Evolutionary conservation across 805 yeast species (phyloP).

Genomic region (Saccharomycopsis oosterbeekiorum): DNA sequence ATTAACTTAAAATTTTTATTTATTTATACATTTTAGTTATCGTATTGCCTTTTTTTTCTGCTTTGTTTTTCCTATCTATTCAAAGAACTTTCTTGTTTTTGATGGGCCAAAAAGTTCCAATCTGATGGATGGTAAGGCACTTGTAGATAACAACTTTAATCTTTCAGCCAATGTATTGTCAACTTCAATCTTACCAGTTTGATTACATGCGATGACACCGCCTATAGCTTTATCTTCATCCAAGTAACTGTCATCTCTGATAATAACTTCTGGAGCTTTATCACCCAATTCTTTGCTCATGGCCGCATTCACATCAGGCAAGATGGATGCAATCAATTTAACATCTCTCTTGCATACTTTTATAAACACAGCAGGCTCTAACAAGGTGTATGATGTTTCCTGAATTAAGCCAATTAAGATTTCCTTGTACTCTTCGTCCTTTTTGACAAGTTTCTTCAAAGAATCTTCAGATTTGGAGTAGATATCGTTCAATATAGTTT

Average conservation of each 20-base stretch:
- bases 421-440: slow-evolving; percentile 51
- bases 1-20: neutral
- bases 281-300: slow-evolving; percentile 32
- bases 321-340: slow-evolving; percentile 33
- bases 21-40: neutral
- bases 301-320: slow-evolving; percentile 47
- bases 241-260: slow-evolving; percentile 51
- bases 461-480: slow-evolving; percentile 59
- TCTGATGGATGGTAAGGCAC: slow-evolving; percentile 87
- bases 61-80: slow-evolving; percentile 30
- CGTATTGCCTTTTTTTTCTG: neutral
- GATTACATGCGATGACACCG: slow-evolving; percentile 68
- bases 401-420: slow-evolving; percentile 70
- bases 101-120: slow-evolving; percentile 83
- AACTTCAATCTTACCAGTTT: slow-evolving; percentile 75
- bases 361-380: slow-evolving; percentile 60
- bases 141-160: slow-evolving; percentile 68
- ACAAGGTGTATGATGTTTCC: slow-evolving; percentile 61
- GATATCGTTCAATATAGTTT: slow-evolving; percentile 64
- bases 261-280: slow-evolving; percentile 43
- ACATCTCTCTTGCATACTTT: slow-evolving; percentile 61
- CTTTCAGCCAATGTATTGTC: slow-evolving; percentile 94
- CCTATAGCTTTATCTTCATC: slow-evolving; percentile 51
- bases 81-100: slow-evolving; percentile 80
- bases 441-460: slow-evolving; percentile 44